Evolutionary conservation across 2,329 filamentous ascomycete genomes (phyloP), one percentile per base, ranked within the genome.

Genomic region (Simplicillium aogashimaense): DNA sequence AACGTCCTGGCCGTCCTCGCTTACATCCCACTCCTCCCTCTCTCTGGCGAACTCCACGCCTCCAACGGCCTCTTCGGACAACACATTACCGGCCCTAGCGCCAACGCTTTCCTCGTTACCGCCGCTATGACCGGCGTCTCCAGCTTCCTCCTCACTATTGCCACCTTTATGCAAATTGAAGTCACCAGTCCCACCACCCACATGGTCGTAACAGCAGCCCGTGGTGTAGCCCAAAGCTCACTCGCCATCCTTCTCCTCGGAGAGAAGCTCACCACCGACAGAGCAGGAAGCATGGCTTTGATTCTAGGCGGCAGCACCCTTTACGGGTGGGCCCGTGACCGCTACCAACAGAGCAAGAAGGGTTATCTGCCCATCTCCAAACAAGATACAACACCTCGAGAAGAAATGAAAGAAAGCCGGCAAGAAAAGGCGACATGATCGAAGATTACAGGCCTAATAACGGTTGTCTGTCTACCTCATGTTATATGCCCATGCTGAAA

Each of bases 131-230:
- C 50, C 2, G 50, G 50, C 28, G 30, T 52, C n/a, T 52, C 50
- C 5, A 46, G 47, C 17, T 52, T 52, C 47, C 48, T 52, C 34
- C 47, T 52, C 14, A 52, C 50, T 10, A 52, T 52, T 40, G 50
- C 50, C 8, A 52, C 50, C 4, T 52, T 52, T 32, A 52, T 52
- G 50, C 50, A 52, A 37, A 52, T 52, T 41, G 50, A 52, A 37
- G 50, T 52, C 16, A 52, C 50, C 20, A 51, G 48, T 40, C 50
- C 50, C 29, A 52, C 50, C n/a, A 52, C 50, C 3, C 50, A 52
- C 36, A 52, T 52, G 50, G 49, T 52, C n/a, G 50, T 52, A 11
- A 52, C 50, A 9, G 50, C 50, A 16, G 50, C 50, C 14, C 48
- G 50, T 37, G 50, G 50, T 36, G 50, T 52, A 18, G 50, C 50